Base-by-base conservation (phyloP, 2,329 filamentous ascomycete genomes). In the Phoma sp. region DNA sequence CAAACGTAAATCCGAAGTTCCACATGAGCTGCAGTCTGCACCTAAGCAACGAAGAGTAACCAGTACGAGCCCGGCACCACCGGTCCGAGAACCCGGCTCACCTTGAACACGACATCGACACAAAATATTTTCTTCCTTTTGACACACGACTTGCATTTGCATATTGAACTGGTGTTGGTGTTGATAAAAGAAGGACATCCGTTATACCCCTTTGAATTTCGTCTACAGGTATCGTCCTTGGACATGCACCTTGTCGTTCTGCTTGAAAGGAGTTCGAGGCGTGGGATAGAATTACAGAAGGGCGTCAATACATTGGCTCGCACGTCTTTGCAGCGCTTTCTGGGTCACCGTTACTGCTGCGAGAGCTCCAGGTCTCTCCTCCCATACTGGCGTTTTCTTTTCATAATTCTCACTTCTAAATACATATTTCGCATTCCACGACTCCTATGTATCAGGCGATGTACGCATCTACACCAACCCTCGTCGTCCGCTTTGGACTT, bases 1-100 rank as follows among this genome's bases (percentile, higher is more conserved):
- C 50, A 65, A 65, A 39, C 62, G 62, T 38, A 65, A 65, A 38
- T 62, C 62, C 17, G 61, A 65, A 20, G 45, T 57, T 36, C 52
- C 60, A 32, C 49, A 47, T 10, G 49, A 47, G 21, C 28, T 34
- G 9, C 42, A 39, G n/a, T 23, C 40, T 12, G 38, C 48, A 15
- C 58, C 56, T 30, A 65, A 65, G 40, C 39, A 59, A 18, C 59
- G 49, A 26, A 62, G 53, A 47, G 47, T 60, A 2, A 51, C 46
- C 23, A 33, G 43, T 39, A 25, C 20, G 7, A 56, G 58, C 20
- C 38, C 57, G 23, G 59, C 53, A 30, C 57, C 57, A n/a, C 53
- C 51, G n/a, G 56, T 59, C 30, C 59, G 57, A 23, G 47, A 60
- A 29, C 48, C 57, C 33, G 56, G 56, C 40, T 49, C 53, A n/a